These are phyloP conservation scores for Avena sativa DNA, from an alignment of 176 grass and related monocot genomes.

Conservation along the genomic window DNA sequence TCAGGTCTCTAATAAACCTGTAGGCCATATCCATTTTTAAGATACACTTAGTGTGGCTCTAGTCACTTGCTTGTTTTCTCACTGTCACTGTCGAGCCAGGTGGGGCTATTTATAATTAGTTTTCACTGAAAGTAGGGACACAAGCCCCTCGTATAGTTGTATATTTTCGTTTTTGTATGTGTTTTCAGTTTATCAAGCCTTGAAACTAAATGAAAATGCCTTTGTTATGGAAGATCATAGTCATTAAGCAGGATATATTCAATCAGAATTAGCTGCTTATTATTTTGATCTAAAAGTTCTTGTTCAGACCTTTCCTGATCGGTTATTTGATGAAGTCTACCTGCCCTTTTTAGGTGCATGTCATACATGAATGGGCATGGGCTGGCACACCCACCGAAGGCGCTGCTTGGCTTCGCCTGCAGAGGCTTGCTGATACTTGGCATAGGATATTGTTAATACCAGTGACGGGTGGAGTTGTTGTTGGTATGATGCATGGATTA, in stretches of 20 bases:
- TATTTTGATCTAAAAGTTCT: constrained; percentile 13
- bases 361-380: constrained; percentile 99
- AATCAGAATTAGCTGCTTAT: not conserved
- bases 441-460: constrained; percentile 95
- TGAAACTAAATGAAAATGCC: not conserved
- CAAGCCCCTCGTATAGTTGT: not conserved
- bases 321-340: constrained; percentile 9
- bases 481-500: constrained; percentile 99
- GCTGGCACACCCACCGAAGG: constrained; percentile 93
- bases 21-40: constrained; percentile 11
- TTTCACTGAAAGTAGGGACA: not conserved
- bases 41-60: not conserved
- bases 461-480: constrained; percentile 96
- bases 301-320: not conserved
- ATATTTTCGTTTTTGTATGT: not conserved
- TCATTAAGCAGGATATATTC: not conserved
- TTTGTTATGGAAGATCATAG: constrained; percentile 27
- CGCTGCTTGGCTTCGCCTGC: constrained; percentile 93
- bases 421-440: constrained; percentile 94
- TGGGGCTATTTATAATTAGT: constrained; percentile 22
- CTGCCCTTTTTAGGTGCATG: constrained; percentile 64
- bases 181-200: not conserved
- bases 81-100: not conserved
- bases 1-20: not conserved
- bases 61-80: not conserved